phyloP scores from a whole-genome alignment of 2,329 filamentous ascomycete species.

The Emergomyces pasteurianus region DNA sequence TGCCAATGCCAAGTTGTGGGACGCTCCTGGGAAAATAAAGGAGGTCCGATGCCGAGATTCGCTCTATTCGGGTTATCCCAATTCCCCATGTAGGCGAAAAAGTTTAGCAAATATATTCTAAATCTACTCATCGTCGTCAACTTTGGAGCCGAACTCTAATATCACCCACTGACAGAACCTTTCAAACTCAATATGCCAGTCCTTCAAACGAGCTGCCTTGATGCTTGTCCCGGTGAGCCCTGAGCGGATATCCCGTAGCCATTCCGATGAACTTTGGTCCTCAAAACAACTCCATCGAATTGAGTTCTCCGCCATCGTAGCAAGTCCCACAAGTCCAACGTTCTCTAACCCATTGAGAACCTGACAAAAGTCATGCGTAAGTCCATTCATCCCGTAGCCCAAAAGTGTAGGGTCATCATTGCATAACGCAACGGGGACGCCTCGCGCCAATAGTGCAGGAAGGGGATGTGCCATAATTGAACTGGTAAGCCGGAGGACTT shows the following conservation, averaged over 20 bases:
- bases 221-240: constrained; percentile 59
- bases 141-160: constrained; percentile 49
- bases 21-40: not conserved
- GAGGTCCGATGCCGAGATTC: not conserved
- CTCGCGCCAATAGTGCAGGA: constrained; percentile 72
- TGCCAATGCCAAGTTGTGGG: not conserved
- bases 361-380: constrained; percentile 93
- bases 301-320: constrained; percentile 81
- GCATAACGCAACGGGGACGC: constrained; percentile 70
- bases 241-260: constrained; percentile 60
- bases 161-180: constrained; percentile 85
- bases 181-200: constrained; percentile 79
- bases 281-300: constrained; percentile 83
- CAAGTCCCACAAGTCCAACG: constrained; percentile 74
- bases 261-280: constrained; percentile 58
- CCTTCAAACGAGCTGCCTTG: constrained; percentile 59
- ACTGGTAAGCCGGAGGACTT: constrained; percentile 66
- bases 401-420: constrained; percentile 88
- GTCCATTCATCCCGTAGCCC: constrained; percentile 66
- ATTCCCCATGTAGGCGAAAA: not conserved
- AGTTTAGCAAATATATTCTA: not conserved
- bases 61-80: not conserved
- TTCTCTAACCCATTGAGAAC: constrained; percentile 89
- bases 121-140: not conserved
- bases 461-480: constrained; percentile 63